phyloP scores from a whole-genome alignment of 1,284 basidiomycete species.

The Phaffia rhodozyma region DNA sequence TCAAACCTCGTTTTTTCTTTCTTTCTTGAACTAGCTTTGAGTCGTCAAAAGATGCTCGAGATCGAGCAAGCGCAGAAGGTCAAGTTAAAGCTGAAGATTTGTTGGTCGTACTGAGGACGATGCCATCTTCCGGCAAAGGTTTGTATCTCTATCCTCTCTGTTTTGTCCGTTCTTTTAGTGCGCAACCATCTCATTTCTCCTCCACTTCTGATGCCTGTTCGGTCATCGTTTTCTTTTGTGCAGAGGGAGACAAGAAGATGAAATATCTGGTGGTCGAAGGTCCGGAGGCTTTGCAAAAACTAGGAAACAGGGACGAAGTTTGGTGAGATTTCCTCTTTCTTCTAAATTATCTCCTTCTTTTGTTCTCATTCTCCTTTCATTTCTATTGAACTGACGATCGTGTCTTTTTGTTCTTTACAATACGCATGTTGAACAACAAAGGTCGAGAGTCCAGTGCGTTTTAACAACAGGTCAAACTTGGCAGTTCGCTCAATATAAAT shows the following conservation, averaged over 20 bases:
- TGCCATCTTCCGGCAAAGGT: slow-evolving; percentile 36
- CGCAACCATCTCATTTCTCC: background rate
- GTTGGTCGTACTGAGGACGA: slow-evolving; percentile 65
- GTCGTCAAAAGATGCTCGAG: slow-evolving; percentile 57
- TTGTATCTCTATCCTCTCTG: slow-evolving; percentile 9
- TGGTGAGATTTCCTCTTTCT: background rate
- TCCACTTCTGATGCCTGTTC: slow-evolving; percentile 23
- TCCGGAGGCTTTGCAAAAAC: slow-evolving; percentile 80
- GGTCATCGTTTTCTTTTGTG: slow-evolving; percentile 43
- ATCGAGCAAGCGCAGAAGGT: slow-evolving; percentile 42
- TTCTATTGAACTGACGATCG: background rate
- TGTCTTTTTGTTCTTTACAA: background rate
- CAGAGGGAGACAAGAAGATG: slow-evolving; percentile 37
- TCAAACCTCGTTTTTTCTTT: background rate
- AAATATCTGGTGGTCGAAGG: slow-evolving; percentile 79
- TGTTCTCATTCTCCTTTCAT: background rate
- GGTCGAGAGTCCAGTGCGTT: slow-evolving; percentile 87
- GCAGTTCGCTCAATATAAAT: slow-evolving; percentile 95
- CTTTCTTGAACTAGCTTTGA: slow-evolving; percentile 48
- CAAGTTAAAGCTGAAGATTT: slow-evolving; percentile 70
- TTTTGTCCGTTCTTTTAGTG: background rate
- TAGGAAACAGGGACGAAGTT: slow-evolving; percentile 41
- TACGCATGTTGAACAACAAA: slow-evolving; percentile 21
- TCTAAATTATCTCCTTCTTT: background rate
- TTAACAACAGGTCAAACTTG: slow-evolving; percentile 95